Conservation (phyloP, 2,329 filamentous ascomycete species). For the Ambrosiella xylebori region DNA sequence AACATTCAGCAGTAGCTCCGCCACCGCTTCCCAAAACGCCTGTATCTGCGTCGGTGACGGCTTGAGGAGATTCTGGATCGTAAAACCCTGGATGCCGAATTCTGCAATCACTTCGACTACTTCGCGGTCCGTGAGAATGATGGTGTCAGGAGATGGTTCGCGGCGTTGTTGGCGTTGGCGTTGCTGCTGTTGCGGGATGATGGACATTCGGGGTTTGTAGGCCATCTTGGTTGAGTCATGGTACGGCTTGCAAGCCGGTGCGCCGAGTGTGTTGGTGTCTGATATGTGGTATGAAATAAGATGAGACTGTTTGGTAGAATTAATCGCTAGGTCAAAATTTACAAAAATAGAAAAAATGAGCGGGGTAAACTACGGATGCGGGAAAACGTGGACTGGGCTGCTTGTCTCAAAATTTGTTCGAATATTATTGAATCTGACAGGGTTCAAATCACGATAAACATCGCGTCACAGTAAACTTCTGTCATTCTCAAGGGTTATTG, state of each 20-base stretch:
- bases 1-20: slow-evolving; percentile 81
- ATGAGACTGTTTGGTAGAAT: not conserved
- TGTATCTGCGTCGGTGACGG: slow-evolving; percentile 90
- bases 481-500: not conserved
- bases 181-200: slow-evolving; percentile 34
- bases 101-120: slow-evolving; percentile 96
- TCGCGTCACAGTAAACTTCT: not conserved
- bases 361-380: no score
- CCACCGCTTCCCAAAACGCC: slow-evolving; percentile 96
- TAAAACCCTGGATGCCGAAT: slow-evolving; percentile 72
- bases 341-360: not conserved
- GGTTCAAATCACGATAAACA: not conserved
- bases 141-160: slow-evolving; percentile 41
- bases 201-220: slow-evolving; percentile 43
- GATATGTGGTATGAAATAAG: not conserved
- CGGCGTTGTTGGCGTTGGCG: slow-evolving; percentile 38
- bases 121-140: slow-evolving; percentile 51
- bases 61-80: slow-evolving; percentile 72
- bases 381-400: no score
- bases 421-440: not conserved
- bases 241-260: not conserved
- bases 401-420: no score
- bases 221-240: slow-evolving; percentile 26
- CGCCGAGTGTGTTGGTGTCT: not conserved
- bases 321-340: not conserved